These are phyloP conservation scores for Gaillardinia entomophila DNA, from an alignment of 805 yeast species.

Conservation along the genomic window DNA sequence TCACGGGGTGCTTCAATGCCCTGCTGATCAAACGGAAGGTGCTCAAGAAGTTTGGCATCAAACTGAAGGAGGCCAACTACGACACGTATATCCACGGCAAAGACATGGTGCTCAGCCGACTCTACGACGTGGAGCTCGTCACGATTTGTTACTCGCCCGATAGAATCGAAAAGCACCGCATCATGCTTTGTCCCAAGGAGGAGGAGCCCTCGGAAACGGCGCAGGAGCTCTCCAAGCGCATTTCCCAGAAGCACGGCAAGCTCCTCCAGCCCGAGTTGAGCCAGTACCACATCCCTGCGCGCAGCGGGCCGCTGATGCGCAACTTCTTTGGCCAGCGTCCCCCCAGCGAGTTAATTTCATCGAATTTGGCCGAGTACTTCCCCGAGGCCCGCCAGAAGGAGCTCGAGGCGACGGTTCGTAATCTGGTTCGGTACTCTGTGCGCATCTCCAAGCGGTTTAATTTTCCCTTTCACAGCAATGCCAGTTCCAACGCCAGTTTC, in stretches of 20 bases:
- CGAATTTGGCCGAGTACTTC: conserved; percentile 84
- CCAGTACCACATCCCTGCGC: conserved; percentile 19
- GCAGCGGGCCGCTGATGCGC: conserved; percentile 22
- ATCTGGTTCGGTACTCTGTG: conserved; percentile 75
- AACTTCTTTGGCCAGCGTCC: conserved; percentile 84
- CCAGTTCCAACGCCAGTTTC: conserved; percentile 5
- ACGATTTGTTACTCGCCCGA: conserved; percentile 76
- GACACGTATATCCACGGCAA: conserved; percentile 51
- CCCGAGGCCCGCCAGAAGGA: conserved; percentile 73
- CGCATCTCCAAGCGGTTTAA: conserved; percentile 44
- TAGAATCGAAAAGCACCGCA: conserved; percentile 62
- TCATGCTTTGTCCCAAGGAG: conserved; percentile 59
- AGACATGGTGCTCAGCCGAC: conserved; percentile 26
- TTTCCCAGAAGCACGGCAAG: conserved; percentile 27
- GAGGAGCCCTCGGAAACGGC: conserved; percentile 63
- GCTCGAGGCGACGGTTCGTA: conserved; percentile 73
- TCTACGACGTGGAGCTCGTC: conserved; percentile 76
- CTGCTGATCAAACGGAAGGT: conserved; percentile 69
- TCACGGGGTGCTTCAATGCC: conserved; percentile 76
- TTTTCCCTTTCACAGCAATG: conserved; percentile 7
- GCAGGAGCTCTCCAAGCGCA: conserved; percentile 47
- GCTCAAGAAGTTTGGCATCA: conserved; percentile 50
- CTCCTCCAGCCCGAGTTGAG: conserved; percentile 9
- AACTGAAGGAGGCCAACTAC: conserved; percentile 40
- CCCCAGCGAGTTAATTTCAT: conserved; percentile 84